Percentiles rank a stretch among this genome's conserved stretches.
Conservation (phyloP, 2,329 filamentous ascomycete species). For the Aureobasidium namibiae region DNA sequence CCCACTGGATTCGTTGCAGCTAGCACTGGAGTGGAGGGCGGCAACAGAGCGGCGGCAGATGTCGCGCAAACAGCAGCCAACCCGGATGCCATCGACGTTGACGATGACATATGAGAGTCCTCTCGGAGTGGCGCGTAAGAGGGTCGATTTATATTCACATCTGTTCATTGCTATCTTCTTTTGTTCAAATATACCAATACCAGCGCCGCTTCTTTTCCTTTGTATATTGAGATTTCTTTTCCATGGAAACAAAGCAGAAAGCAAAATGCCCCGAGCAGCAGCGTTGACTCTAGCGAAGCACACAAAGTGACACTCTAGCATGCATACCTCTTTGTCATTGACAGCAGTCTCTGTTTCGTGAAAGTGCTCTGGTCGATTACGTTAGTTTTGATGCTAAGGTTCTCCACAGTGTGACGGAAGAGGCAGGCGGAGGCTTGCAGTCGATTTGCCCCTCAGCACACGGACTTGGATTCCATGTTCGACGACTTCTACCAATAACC, state of each 20-base stretch:
- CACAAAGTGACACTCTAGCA: not conserved
- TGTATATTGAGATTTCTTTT: not conserved
- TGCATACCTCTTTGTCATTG: too few species aligned
- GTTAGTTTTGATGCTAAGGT: too few species aligned
- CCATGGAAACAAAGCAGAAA: not conserved
- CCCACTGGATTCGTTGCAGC: conserved; percentile 88
- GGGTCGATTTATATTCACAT: not conserved
- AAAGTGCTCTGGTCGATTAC: too few species aligned
- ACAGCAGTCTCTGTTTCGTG: too few species aligned
- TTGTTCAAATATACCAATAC: conserved; percentile 11
- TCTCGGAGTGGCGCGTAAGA: not conserved
- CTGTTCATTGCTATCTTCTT: not conserved
- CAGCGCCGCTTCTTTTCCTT: conserved; percentile 1
- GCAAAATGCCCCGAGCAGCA: not conserved
- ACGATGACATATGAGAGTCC: conserved; percentile 21
- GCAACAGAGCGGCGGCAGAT: conserved; percentile 18
- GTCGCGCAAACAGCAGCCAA: conserved; percentile 18
- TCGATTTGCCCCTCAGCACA: conserved; percentile 4
- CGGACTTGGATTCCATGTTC: not conserved
- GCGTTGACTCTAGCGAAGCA: not conserved
- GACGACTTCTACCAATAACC: not conserved
- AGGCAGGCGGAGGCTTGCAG: not conserved
- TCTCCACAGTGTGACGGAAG: not conserved
- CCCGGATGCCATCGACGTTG: conserved; percentile 28
- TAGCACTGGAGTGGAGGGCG: conserved; percentile 45